These are phyloP conservation scores for Syzygium aromaticum DNA, from an alignment of 345 rosid species.

Conservation along the genomic window DNA sequence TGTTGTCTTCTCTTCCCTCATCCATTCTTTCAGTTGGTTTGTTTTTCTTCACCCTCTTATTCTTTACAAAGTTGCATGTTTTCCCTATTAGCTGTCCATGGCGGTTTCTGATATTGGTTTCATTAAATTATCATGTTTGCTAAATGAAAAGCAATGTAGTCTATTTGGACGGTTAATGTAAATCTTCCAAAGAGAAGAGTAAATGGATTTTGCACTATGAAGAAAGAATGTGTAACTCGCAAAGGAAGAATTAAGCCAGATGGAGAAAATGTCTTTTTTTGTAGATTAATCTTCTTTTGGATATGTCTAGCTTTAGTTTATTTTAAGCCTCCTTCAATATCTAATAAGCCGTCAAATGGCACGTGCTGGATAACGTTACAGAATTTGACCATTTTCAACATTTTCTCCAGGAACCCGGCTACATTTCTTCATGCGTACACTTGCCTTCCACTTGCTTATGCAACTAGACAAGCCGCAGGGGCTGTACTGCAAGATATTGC, in stretches of 20 bases:
- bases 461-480: constrained; percentile 22
- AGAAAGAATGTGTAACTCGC: not conserved
- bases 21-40: constrained; percentile 94
- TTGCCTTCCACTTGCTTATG: constrained; percentile 23
- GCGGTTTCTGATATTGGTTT: not conserved
- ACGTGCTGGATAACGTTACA: not conserved
- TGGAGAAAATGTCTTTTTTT: not conserved
- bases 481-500: constrained; percentile 17
- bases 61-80: not conserved
- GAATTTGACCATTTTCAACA: not conserved
- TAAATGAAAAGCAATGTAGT: not conserved
- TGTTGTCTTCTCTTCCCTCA: constrained; percentile 92
- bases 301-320: not conserved
- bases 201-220: not conserved
- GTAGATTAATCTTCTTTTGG: not conserved
- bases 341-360: not conserved
- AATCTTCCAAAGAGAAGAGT: not conserved
- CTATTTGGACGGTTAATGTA: not conserved
- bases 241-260: not conserved
- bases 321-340: not conserved
- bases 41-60: constrained; percentile 18
- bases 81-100: not conserved
- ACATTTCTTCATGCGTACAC: constrained; percentile 24
- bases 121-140: not conserved
- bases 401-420: constrained; percentile 14